Percentiles rank a stretch among this genome's conserved stretches.
These are phyloP conservation scores for Dendrobium officinale DNA, from an alignment of 106 monocot species.

Conservation along the genomic window DNA sequence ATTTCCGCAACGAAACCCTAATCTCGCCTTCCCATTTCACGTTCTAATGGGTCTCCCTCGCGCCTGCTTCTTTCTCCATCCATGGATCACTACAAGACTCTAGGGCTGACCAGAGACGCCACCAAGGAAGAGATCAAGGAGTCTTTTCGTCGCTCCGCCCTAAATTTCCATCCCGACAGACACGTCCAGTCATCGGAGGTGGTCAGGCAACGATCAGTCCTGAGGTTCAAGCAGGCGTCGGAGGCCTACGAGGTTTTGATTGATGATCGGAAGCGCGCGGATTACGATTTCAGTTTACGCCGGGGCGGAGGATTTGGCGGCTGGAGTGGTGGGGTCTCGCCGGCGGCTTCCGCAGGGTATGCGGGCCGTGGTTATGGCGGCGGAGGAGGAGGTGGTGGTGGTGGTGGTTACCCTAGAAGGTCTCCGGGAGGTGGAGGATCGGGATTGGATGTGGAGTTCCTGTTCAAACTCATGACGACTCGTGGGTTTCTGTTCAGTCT, in stretches of 20 bases:
- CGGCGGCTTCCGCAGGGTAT: conserved; percentile 11
- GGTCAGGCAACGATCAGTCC: conserved; percentile 33
- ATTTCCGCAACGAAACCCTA: too few species aligned
- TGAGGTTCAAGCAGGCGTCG: conserved; percentile 49
- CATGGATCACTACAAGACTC: conserved; percentile 62
- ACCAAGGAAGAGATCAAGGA: conserved; percentile 83
- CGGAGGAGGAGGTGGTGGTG: conserved; percentile 1
- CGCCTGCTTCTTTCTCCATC: background rate
- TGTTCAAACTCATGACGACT: conserved; percentile 44
- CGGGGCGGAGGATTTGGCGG: background rate
- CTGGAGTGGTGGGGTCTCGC: conserved; percentile 5
- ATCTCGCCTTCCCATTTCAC: too few species aligned
- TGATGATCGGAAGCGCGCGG: conserved; percentile 53
- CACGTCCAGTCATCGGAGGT: conserved; percentile 45
- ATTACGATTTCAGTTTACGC: conserved; percentile 32
- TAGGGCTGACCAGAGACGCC: conserved; percentile 45
- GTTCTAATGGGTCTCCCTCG: background rate
- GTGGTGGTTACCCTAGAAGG: conserved; percentile 2
- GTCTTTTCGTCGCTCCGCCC: conserved; percentile 62
- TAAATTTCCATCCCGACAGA: conserved; percentile 75
- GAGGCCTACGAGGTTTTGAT: conserved; percentile 74
- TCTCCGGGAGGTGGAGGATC: background rate
- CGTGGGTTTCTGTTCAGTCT: conserved; percentile 51
- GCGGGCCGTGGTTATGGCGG: conserved; percentile 20
- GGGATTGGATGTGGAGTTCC: conserved; percentile 32